Conservation (phyloP, 2,329 filamentous ascomycete genomes). For the Pseudogymnoascus sp. region DNA sequence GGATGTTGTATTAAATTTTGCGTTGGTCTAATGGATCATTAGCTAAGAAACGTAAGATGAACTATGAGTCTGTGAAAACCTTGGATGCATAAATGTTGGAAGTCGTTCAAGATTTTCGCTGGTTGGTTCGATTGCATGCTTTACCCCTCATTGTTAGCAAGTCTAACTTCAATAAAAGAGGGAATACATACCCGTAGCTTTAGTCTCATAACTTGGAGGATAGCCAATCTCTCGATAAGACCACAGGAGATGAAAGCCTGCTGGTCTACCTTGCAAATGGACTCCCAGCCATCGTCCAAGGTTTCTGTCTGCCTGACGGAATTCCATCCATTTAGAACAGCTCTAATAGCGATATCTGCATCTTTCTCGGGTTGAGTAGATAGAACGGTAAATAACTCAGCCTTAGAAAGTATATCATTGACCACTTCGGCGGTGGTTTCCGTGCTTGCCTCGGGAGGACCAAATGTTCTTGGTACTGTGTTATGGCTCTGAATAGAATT, state of each 20-base stretch:
- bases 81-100: neutral
- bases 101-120: neutral
- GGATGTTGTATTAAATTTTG: conserved; percentile 1
- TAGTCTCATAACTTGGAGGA: neutral
- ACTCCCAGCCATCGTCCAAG: neutral
- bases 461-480: neutral
- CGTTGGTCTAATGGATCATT: neutral
- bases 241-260: neutral
- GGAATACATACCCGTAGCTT: neutral
- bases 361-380: neutral
- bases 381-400: neutral
- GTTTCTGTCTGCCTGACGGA: neutral
- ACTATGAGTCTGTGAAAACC: neutral
- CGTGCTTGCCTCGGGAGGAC: neutral
- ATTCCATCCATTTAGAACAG: conserved; percentile 2
- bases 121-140: conserved; percentile 2
- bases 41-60: neutral
- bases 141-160: neutral
- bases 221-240: neutral
- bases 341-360: conserved; percentile 1
- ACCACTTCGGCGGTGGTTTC: neutral
- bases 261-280: neutral
- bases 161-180: neutral
- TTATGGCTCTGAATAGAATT: neutral
- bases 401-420: neutral